Conservation (phyloP, 345 rosid species). For the Moricandia moricandioides region DNA sequence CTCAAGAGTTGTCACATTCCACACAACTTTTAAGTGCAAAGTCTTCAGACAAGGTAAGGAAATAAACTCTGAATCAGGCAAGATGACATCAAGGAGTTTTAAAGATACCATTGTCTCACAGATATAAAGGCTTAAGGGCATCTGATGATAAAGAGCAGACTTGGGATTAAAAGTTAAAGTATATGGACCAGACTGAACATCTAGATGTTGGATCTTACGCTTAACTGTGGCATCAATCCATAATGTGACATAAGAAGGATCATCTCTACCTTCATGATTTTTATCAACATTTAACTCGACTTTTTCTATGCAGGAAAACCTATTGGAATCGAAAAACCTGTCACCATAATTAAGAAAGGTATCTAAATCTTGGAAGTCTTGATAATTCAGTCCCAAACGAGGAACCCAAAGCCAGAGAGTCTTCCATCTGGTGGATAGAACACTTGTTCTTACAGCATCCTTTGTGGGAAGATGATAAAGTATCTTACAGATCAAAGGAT, state of each 20-base stretch:
- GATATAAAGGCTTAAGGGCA: not conserved
- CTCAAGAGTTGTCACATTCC: not conserved
- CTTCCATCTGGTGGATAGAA: not conserved
- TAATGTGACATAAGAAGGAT: not conserved
- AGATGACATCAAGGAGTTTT: not conserved
- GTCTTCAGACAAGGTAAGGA: conserved; percentile 14
- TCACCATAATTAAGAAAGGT: not conserved
- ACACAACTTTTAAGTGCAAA: not conserved
- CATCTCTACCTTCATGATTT: too few species aligned
- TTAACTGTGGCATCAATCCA: not conserved
- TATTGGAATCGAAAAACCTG: not conserved
- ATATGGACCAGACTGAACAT: not conserved
- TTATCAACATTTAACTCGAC: not conserved
- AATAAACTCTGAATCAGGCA: not conserved
- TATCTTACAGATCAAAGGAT: not conserved
- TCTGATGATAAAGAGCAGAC: not conserved
- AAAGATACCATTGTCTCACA: not conserved
- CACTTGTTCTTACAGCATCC: not conserved
- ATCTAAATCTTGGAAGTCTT: not conserved
- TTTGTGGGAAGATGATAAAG: not conserved
- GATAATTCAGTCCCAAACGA: not conserved
- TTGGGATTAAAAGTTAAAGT: not conserved
- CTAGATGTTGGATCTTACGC: not conserved
- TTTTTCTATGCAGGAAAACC: not conserved
- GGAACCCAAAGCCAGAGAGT: not conserved